Percentiles rank a stretch among this genome's conserved stretches.
Conservation (phyloP, 1,139 yeast species). For the Diutina rugosa region DNA sequence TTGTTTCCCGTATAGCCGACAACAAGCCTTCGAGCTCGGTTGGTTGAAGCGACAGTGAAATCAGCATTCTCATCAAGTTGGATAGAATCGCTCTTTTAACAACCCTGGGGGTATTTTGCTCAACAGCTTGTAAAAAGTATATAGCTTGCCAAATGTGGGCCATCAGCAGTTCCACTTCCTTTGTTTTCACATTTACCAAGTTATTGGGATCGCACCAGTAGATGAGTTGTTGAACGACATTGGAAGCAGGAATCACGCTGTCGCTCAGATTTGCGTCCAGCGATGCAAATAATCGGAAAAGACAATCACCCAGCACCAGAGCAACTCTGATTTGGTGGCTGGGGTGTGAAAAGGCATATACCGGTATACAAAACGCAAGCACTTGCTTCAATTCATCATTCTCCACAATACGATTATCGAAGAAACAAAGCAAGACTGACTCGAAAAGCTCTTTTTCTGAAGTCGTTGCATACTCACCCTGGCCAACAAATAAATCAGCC, state of each 20-base stretch:
- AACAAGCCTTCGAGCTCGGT: slow-evolving; percentile 19
- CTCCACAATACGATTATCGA: slow-evolving; percentile 48
- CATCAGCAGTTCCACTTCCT: slow-evolving; percentile 24
- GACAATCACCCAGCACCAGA: slow-evolving; percentile 52
- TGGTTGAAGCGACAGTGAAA: slow-evolving; percentile 18
- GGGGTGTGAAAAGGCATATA: slow-evolving; percentile 69
- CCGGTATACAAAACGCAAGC: slow-evolving; percentile 81
- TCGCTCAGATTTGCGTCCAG: slow-evolving; percentile 11
- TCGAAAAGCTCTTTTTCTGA: slow-evolving; percentile 41
- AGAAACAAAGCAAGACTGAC: slow-evolving; percentile 59
- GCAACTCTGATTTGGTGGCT: slow-evolving; percentile 62
- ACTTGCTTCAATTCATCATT: slow-evolving; percentile 71
- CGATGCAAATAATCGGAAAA: slow-evolving; percentile 16
- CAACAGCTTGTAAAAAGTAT: slow-evolving; percentile 39
- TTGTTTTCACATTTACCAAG: slow-evolving; percentile 39
- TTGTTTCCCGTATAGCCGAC: slow-evolving; percentile 23
- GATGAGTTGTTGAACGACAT: slow-evolving; percentile 62
- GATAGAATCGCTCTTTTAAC: slow-evolving; percentile 44
- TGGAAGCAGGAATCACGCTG: slow-evolving; percentile 35
- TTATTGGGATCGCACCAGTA: slow-evolving; percentile 82
- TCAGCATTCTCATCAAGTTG: slow-evolving; percentile 35
- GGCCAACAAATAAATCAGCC: slow-evolving; percentile 55
- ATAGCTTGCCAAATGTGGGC: slow-evolving; percentile 48
- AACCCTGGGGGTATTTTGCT: slow-evolving; percentile 37
- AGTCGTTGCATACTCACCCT: slow-evolving; percentile 12